Conservation (phyloP, 1,284 basidiomycete genomes). For the Stereum hirsutum region DNA sequence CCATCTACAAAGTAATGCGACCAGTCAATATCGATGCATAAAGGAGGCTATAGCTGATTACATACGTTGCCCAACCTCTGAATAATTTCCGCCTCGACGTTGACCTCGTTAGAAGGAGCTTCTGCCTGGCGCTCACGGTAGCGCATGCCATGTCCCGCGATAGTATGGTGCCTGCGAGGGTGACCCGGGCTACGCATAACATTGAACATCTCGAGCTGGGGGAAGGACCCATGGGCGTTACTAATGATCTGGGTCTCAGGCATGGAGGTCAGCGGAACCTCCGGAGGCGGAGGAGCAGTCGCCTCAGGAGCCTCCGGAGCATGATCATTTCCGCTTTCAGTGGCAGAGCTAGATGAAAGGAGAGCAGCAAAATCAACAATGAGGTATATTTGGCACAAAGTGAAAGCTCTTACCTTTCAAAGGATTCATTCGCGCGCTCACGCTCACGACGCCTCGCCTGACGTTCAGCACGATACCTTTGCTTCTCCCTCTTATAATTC, state of each 20-base stretch:
- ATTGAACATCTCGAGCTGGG: constrained; percentile 50
- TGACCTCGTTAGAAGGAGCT: neutral
- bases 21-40: constrained; percentile 1
- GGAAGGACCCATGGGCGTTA: constrained; percentile 48
- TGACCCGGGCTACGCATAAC: constrained; percentile 18
- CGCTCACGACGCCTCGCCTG: constrained; percentile 31
- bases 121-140: constrained; percentile 3
- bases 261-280: neutral
- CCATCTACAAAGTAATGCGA: constrained; percentile 44
- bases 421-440: neutral
- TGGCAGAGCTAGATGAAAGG: neutral
- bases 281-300: neutral
- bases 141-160: constrained; percentile 14
- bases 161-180: constrained; percentile 18
- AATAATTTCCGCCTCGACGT: constrained; percentile 7
- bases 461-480: constrained; percentile 49
- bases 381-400: neutral
- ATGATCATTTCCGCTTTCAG: neutral
- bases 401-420: constrained; percentile 4
- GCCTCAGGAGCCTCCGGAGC: neutral
- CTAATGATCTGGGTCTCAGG: constrained; percentile 36
- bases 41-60: constrained; percentile 9
- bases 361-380: constrained; percentile 1
- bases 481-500: constrained; percentile 59
- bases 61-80: constrained; percentile 10